Evolutionary conservation across 108 stramenopile genomes (phyloP), one percentile per base, ranked within the genome.

Genomic region (Discostella stelligeroides): DNA sequence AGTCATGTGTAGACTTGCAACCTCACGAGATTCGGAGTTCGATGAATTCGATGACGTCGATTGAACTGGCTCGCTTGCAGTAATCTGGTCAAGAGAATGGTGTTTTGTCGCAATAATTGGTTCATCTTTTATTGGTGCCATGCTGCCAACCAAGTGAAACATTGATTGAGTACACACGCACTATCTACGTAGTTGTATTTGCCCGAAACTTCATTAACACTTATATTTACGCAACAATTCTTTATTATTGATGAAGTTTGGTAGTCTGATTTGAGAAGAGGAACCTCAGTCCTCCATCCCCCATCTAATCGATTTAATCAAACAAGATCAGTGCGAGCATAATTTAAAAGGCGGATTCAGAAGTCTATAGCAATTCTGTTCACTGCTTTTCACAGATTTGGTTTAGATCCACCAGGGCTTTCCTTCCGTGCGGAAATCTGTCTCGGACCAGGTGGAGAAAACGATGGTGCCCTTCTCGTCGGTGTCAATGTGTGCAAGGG

Each of bases 391-490:
- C 28, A 48, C 20, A 41, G 8, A 24, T 14, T 30, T 9, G 27
- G 58, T 72, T 87, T 94, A 95, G 75, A 82, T 91, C 97, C 97
- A 98, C 97, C 97, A 98, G 60, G 92, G 93, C 87, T 94, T 94
- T 37, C 85, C 88, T 18, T 90, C 94, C 37, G 95, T 98, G 82
- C 97, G 96, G 91, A 98, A 98, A 72, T 98, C 97, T 25, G 88
- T 89, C 84, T 98, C 97, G 17, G 94, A 90, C 97, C 97, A 98
- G 57, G 94, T 81, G 74, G 81, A 84, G 90, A 96, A 92, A 42
- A 94, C 18, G 51, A 98, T 91, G 79, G 88, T 92, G 54, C 94
- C 96, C 42, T 62, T 51, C 48, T 85, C 86, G 38, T 93, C 92
- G 45, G 86, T 84, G 56, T 96, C 91, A 61, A 85, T 82, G 82